Base-by-base conservation (phyloP, 2,329 filamentous ascomycete species). In the Metarhizium sp. region DNA sequence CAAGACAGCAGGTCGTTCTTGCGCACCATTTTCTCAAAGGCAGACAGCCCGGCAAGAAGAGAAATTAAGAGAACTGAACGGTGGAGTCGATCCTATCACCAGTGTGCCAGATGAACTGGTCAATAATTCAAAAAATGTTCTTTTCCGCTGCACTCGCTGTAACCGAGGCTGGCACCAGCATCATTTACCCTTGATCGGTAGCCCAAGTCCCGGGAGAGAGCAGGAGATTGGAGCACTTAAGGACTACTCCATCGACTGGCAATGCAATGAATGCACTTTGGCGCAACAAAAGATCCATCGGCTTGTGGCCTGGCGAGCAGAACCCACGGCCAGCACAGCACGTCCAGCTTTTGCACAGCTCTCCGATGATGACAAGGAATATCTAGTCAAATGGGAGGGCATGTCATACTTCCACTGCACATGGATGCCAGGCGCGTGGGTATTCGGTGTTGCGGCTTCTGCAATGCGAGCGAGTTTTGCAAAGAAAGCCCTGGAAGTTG, bases 351-450 rank as follows among this genome's bases (percentile, higher is more conserved):
- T 59, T 43, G 69, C 73, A 11, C 87, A 94, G 64, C 51, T 70
- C 36, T 51, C 51, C 11, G 72, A 75, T 38, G 87, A 90, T 54
- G 78, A 88, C n/a, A 92, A 92, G 60, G 90, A 96, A 62, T 99
- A 97, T 64, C 79, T 99, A 2, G 74, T 99, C 62, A 96, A 94
- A 67, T 97, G 92, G 90, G 84, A 87, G 48, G 76, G 78, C 0
- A 78, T 82, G 55, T 96, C 92, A 0, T 95, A 96, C 64, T 87
- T 85, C 59, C 86, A 89, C 60, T 90, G 88, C 53, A 78, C 77
- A 6, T 99, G 95, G 94, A 88, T 90, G 78, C 84, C 90, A 10
- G 94, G 92, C 13, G 79, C 87, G 16, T 99, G 94, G 94, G 80
- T 95, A 1, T 92, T 82, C 76, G 90, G 91, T 6, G 77, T 87